phyloP scores from a whole-genome alignment of 495 filamentous ascomycete genomes.

The Xylaria nigripes region DNA sequence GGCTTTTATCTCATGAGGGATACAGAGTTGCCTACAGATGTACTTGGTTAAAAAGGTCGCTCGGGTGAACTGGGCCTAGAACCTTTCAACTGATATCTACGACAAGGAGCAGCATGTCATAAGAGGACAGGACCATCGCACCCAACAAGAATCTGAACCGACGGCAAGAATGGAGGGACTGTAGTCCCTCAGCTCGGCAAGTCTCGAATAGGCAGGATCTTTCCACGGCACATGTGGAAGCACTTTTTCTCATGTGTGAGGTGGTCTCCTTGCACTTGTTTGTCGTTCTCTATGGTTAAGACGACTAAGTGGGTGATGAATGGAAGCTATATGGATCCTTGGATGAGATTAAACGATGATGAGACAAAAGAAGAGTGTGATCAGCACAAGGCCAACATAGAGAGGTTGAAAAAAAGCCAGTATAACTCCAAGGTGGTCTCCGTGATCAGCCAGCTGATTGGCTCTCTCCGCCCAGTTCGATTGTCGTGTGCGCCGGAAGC shows the following conservation, averaged over 20 bases:
- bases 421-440: neutral
- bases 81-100: slow-evolving; percentile 4
- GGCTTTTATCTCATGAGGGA: too few relatives aligned
- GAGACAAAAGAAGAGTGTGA: slow-evolving; percentile 16
- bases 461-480: neutral
- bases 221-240: slow-evolving; percentile 16
- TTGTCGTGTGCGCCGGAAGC: too few relatives aligned
- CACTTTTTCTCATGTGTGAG: slow-evolving; percentile 10
- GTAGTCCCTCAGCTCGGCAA: slow-evolving; percentile 15
- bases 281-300: slow-evolving; percentile 19
- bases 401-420: neutral
- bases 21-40: too few relatives aligned
- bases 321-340: slow-evolving; percentile 18
- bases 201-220: slow-evolving; percentile 16
- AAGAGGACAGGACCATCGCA: slow-evolving; percentile 11
- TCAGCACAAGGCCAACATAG: slow-evolving; percentile 9
- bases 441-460: neutral
- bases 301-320: slow-evolving; percentile 14
- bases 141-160: slow-evolving; percentile 20
- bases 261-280: neutral
- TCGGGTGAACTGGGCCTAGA: slow-evolving; percentile 17
- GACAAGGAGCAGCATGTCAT: slow-evolving; percentile 14
- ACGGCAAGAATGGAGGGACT: slow-evolving; percentile 20
- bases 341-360: slow-evolving; percentile 14
- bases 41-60: too few relatives aligned